These are phyloP conservation scores for Fusarium siculi DNA, from an alignment of 2,329 filamentous ascomycete species.

Conservation along the genomic window DNA sequence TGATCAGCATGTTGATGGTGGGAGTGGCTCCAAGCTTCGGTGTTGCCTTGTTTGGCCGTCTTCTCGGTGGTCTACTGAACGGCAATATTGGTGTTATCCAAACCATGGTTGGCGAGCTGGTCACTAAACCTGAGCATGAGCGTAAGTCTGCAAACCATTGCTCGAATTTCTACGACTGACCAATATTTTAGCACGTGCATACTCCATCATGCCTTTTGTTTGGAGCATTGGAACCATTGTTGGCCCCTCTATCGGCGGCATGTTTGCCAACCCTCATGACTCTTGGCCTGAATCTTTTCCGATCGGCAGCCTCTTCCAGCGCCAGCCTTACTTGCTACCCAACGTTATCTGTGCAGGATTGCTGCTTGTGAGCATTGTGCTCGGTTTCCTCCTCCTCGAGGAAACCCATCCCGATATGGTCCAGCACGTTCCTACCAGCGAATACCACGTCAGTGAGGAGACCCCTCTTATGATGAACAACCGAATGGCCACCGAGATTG, in stretches of 20 bases:
- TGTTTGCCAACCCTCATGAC: conserved; percentile 81
- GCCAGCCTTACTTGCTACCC: conserved; percentile 87
- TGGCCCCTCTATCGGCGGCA: conserved; percentile 87
- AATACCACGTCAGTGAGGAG: conserved; percentile 68
- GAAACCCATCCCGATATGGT: conserved; percentile 90
- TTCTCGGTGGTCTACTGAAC: conserved; percentile 84
- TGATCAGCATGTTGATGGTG: conserved; percentile 83
- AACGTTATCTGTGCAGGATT: conserved; percentile 85
- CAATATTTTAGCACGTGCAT: conserved; percentile 73
- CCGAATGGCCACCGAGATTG: conserved; percentile 74
- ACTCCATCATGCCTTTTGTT: conserved; percentile 92
- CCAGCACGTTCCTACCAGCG: conserved; percentile 56
- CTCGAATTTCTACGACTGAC: neutral
- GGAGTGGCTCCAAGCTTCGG: conserved; percentile 87
- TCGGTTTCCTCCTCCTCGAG: conserved; percentile 83
- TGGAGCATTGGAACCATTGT: conserved; percentile 93
- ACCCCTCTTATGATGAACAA: conserved; percentile 81
- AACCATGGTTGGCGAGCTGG: conserved; percentile 91
- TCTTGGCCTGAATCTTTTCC: conserved; percentile 80
- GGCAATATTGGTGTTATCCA: conserved; percentile 93
- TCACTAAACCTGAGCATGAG: conserved; percentile 85
- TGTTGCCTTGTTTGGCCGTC: conserved; percentile 80
- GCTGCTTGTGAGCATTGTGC: conserved; percentile 80
- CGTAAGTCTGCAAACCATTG: conserved; percentile 66
- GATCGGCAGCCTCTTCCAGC: conserved; percentile 74